Base-by-base conservation (phyloP, 768 basidiomycete species). In the Boletus vermiculosoides region DNA sequence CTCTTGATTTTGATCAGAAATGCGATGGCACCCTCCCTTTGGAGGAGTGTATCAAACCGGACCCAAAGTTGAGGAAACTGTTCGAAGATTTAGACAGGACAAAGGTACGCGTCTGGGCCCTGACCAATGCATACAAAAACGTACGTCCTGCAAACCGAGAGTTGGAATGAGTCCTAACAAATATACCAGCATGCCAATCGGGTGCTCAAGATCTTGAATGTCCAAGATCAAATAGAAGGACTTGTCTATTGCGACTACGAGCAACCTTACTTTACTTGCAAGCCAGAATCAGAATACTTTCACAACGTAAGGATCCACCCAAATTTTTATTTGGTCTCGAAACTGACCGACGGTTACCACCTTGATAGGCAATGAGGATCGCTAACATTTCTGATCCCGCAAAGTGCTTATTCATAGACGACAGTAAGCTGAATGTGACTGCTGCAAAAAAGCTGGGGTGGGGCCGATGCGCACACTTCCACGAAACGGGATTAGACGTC, bases 1-100 rank as follows among this genome's bases (percentile, higher is more conserved):
- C 90, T 12, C 70, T 94, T 49, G 91, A 93, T 66, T 94, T 93
- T 70, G 88, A 94, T 73, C 76, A 73, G 51, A 84, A 88, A 71
- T 94, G 92, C 69, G 92, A 94, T 64, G 88, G 87, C 4, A 82
- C 90, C 22, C 78, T 94, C 13, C 92, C 92, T 8, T 77, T 94
- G 8, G 92, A 94, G 66, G 79, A 86, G 3, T 86, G 89, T 76
- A 85, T 94, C 60, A 76, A 79, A 28, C 88, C 85, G 31, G 76
- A 88, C 66, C 82, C 86, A 8, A 65, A 60, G 9, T 68, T 88
- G 11, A 83, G 85, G 22, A 80, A 84, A 63, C 79, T 94, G 7
- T 79, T 94, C 50, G 74, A 87, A 68, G 90, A 94, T 66, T 84
- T 94, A 31, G 90, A 94, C 66, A 82, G 85, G 46, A 79, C 76